Evolutionary conservation across 805 yeast species (phyloP).

Genomic region (Candida ortonii): DNA sequence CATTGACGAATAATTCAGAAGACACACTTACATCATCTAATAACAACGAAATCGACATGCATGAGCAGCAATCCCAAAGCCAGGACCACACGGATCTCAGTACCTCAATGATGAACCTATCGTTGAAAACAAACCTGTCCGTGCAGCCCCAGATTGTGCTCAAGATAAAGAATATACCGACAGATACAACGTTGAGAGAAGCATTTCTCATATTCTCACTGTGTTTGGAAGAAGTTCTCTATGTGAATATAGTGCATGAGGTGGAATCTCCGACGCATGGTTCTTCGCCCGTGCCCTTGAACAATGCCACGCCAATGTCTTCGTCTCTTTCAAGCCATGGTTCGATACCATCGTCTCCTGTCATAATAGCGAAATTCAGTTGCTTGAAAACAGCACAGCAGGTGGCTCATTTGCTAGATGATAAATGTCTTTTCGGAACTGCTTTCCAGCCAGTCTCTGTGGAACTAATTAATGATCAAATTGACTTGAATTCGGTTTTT

Average conservation of each 20-base stretch:
- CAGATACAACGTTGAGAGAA: conserved; percentile 63
- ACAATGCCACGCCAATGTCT: conserved; percentile 13
- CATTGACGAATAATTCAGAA: conserved; percentile 16
- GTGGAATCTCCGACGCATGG: conserved; percentile 19
- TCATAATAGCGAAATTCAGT: conserved; percentile 44
- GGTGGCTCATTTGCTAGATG: conserved; percentile 41
- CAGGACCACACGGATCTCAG: conserved; percentile 9
- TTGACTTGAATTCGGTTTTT: conserved; percentile 12
- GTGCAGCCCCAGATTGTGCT: conserved; percentile 24
- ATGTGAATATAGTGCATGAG: conserved; percentile 37
- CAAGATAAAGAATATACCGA: conserved; percentile 56
- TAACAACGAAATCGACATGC: conserved; percentile 9
- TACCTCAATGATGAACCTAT: conserved; percentile 15
- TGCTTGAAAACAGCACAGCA: conserved; percentile 42
- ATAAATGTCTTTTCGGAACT: conserved; percentile 48
- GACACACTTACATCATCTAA: conserved; percentile 17
- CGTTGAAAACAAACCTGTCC: conserved; percentile 14
- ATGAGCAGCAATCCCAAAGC: conserved; percentile 3
- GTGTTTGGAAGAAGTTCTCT: conserved; percentile 54
- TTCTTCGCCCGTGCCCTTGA: conserved; percentile 12
- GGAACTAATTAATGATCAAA: conserved; percentile 37
- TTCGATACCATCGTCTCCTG: conserved; percentile 26
- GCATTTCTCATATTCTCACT: conserved; percentile 65
- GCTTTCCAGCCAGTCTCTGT: conserved; percentile 40
- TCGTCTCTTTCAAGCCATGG: conserved; percentile 19